phyloP scores from a whole-genome alignment of 2,329 filamentous ascomycete species.

The Phaeosphaeria sp. region DNA sequence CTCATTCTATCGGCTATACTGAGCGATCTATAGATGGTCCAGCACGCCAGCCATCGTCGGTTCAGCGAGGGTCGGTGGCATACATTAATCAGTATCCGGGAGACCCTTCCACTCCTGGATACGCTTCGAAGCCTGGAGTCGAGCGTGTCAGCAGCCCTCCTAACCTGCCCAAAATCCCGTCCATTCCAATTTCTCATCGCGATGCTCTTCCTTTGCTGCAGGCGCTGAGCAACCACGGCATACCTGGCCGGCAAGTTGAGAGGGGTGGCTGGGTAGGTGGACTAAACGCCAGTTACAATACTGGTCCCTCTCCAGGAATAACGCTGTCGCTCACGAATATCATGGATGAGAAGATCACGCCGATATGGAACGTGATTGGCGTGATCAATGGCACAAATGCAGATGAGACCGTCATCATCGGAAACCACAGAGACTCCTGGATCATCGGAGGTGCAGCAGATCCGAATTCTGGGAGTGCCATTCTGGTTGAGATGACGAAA shows the following conservation, averaged over 20 bases:
- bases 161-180: conserved; percentile 78
- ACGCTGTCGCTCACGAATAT: conserved; percentile 61
- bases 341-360: conserved; percentile 78
- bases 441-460: conserved; percentile 60
- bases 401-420: conserved; percentile 60
- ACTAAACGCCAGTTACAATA: conserved; percentile 38
- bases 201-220: conserved; percentile 83
- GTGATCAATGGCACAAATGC: conserved; percentile 70
- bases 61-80: conserved; percentile 55
- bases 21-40: conserved; percentile 20
- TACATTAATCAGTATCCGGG: conserved; percentile 67
- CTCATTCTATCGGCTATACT: not conserved
- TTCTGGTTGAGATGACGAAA: conserved; percentile 57
- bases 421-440: conserved; percentile 62
- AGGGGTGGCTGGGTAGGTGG: conserved; percentile 45
- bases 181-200: conserved; percentile 81
- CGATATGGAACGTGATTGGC: conserved; percentile 75
- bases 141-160: conserved; percentile 64
- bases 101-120: conserved; percentile 58
- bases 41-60: conserved; percentile 47
- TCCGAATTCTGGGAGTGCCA: conserved; percentile 58
- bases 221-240: conserved; percentile 81
- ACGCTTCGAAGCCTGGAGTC: conserved; percentile 82
- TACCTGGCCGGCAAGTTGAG: conserved; percentile 53
- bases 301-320: conserved; percentile 59